Conservation (phyloP, 768 basidiomycete species). For the Clitopilus hobsonii region DNA sequence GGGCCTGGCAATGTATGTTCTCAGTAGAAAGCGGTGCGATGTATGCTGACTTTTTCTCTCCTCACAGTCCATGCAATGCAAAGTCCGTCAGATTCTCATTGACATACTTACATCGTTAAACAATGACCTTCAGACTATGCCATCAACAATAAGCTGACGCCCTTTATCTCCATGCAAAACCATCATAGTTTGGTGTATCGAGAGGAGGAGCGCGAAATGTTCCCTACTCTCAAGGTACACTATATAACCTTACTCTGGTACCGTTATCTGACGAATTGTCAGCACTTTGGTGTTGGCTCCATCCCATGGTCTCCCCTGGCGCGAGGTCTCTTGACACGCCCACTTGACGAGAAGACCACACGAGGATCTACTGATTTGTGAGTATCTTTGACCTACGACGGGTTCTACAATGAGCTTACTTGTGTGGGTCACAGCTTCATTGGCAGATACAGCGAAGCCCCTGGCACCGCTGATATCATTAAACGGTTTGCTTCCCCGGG, state of each 20-base stretch:
- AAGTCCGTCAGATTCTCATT: constrained; percentile 27
- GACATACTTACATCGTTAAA: too few relatives aligned
- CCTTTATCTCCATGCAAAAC: constrained; percentile 71
- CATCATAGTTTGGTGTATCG: constrained; percentile 55
- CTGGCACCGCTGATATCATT: constrained; percentile 28
- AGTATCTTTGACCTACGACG: neutral
- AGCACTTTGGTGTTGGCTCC: constrained; percentile 49
- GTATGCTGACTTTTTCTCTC: too few relatives aligned
- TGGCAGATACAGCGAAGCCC: constrained; percentile 16
- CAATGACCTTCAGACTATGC: constrained; percentile 44
- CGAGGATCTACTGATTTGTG: constrained; percentile 34
- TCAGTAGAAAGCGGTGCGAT: too few relatives aligned
- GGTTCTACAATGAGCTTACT: neutral
- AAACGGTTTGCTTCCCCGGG: constrained; percentile 25
- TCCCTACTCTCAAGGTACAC: constrained; percentile 48
- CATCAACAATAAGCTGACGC: constrained; percentile 49
- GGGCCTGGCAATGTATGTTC: constrained; percentile 47
- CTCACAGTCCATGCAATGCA: constrained; percentile 50
- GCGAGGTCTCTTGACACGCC: constrained; percentile 44
- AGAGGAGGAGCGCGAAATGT: constrained; percentile 65
- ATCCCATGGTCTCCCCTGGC: constrained; percentile 61
- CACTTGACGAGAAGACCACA: constrained; percentile 30
- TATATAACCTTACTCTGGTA: neutral
- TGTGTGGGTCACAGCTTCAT: constrained; percentile 11
- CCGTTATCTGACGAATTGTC: neutral